Conservation (phyloP, 2,329 filamentous ascomycete species). For the Domatiomyces catenatus region DNA sequence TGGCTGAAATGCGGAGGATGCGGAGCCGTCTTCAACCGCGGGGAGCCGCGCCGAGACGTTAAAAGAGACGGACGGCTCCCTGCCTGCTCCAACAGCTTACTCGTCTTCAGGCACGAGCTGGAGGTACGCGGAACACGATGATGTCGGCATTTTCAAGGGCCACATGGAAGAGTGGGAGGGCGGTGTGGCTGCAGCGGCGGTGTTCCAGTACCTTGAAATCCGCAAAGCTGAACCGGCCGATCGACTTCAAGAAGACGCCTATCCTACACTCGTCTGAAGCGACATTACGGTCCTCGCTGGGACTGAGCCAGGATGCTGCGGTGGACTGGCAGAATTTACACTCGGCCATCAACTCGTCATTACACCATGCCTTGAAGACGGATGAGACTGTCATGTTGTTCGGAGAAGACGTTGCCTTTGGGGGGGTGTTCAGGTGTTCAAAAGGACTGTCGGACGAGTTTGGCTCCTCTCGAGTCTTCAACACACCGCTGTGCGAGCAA, state of each 20-base stretch:
- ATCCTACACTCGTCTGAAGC: conserved; percentile 68
- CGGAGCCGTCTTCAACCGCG: background rate
- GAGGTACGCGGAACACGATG: background rate
- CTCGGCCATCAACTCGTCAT: conserved; percentile 80
- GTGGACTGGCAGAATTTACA: conserved; percentile 87
- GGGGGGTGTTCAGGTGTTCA: conserved; percentile 87
- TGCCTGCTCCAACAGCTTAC: background rate
- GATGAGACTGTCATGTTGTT: conserved; percentile 84
- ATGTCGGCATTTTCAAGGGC: background rate
- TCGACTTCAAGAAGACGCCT: conserved; percentile 71
- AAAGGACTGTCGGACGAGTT: conserved; percentile 82
- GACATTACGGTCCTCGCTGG: conserved; percentile 52
- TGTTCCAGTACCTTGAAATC: conserved; percentile 23
- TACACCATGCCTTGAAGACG: conserved; percentile 63
- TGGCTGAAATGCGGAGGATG: background rate
- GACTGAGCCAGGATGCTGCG: conserved; percentile 55
- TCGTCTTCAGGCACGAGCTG: background rate
- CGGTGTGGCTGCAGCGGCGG: background rate
- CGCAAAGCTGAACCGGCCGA: conserved; percentile 62
- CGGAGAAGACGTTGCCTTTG: conserved; percentile 93
- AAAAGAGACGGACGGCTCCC: background rate
- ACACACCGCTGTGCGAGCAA: conserved; percentile 86
- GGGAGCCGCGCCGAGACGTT: background rate
- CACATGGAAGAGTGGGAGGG: background rate
- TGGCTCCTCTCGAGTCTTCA: conserved; percentile 81